Conservation (phyloP, 805 yeast species). For the Myxozyma geophila region DNA sequence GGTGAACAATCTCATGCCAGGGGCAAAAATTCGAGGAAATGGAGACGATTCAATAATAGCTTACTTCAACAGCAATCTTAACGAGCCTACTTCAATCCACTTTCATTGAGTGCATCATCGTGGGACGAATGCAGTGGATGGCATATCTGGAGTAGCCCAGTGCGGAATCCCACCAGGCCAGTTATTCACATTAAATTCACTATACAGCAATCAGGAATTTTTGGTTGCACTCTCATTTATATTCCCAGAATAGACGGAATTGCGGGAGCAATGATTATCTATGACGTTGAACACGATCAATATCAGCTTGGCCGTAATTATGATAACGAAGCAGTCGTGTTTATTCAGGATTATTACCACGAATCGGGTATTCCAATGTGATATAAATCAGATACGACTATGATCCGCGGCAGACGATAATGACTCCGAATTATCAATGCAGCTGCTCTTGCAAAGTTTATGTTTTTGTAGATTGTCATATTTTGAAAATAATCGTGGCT, state of each 20-base stretch:
- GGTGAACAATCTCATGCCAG: slow-evolving; percentile 56
- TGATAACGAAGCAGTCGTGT: slow-evolving; percentile 24
- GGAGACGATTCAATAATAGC: slow-evolving; percentile 48
- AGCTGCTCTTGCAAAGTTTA: slow-evolving; percentile 14
- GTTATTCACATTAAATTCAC: slow-evolving; percentile 50
- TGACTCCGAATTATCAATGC: slow-evolving; percentile 25
- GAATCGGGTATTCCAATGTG: no score
- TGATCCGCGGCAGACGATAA: slow-evolving; percentile 20
- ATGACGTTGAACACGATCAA: slow-evolving; percentile 61
- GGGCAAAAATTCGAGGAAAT: slow-evolving; percentile 52
- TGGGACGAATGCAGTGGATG: slow-evolving; percentile 56
- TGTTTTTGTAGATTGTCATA: slow-evolving; percentile 19
- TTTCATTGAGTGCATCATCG: slow-evolving; percentile 58
- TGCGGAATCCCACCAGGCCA: slow-evolving; percentile 55
- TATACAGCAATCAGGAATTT: slow-evolving; percentile 54
- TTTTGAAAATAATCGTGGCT: slow-evolving; percentile 22
- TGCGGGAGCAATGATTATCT: slow-evolving; percentile 73
- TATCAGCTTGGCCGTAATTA: slow-evolving; percentile 19
- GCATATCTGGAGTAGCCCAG: slow-evolving; percentile 57
- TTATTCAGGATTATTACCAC: slow-evolving; percentile 29
- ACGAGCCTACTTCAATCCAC: slow-evolving; percentile 52
- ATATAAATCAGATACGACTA: slow-evolving; percentile 30
- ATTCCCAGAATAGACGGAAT: slow-evolving; percentile 69
- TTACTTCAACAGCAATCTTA: slow-evolving; percentile 48
- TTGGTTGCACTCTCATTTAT: slow-evolving; percentile 63